A percentile compares a stretch with the other conserved stretches of the same genome.
Evolutionary conservation across 192 early-diverging fungal genomes (phyloP).

Genomic region (Rhizophagus prolifer): DNA sequence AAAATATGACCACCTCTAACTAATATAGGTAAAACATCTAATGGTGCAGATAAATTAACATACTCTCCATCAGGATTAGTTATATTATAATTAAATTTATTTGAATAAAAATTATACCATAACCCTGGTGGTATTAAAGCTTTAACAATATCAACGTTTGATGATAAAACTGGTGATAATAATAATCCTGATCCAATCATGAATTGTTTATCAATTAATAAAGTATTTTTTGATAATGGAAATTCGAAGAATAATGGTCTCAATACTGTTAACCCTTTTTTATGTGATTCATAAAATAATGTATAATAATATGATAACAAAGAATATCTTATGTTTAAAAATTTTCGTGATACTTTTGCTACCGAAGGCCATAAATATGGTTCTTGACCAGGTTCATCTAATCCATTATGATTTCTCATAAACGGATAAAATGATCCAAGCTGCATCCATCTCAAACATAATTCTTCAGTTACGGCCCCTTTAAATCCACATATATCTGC

Average conservation of each 20-base stretch:
- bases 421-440: slow-evolving; percentile 68
- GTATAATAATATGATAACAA: slow-evolving; percentile 68
- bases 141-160: slow-evolving; percentile 46
- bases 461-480: slow-evolving; percentile 56
- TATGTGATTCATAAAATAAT: slow-evolving; percentile 46
- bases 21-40: slow-evolving; percentile 59
- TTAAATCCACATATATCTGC: slow-evolving; percentile 74
- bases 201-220: slow-evolving; percentile 57
- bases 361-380: slow-evolving; percentile 62
- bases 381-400: slow-evolving; percentile 53
- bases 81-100: background rate
- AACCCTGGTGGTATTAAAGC: slow-evolving; percentile 58
- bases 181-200: slow-evolving; percentile 58
- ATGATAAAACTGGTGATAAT: slow-evolving; percentile 56
- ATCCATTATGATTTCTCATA: slow-evolving; percentile 61
- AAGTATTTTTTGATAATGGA: slow-evolving; percentile 31
- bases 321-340: slow-evolving; percentile 58
- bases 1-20: slow-evolving; percentile 63
- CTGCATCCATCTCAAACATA: slow-evolving; percentile 68
- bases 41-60: slow-evolving; percentile 29
- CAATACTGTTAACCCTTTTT: slow-evolving; percentile 53
- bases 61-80: slow-evolving; percentile 3
- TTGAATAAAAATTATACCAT: slow-evolving; percentile 64
- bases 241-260: slow-evolving; percentile 59
- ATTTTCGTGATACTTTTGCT: slow-evolving; percentile 52